Conservation (phyloP, 768 basidiomycete species). For the Galerina marginata region DNA sequence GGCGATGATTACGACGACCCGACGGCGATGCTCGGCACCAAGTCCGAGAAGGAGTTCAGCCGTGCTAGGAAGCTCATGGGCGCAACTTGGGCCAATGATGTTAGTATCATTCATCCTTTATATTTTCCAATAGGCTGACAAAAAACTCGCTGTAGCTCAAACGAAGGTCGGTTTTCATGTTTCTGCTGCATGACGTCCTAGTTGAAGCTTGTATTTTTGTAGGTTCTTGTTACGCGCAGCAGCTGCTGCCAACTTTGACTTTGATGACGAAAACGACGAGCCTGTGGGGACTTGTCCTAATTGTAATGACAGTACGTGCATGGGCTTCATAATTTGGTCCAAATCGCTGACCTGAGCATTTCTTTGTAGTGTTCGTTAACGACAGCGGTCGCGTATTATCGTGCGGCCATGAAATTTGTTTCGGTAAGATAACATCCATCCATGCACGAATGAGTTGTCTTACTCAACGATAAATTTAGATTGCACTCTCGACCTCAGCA, state of each 20-base stretch:
- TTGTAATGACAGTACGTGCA: slow-evolving; percentile 63
- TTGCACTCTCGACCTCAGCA: slow-evolving; percentile 59
- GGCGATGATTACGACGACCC: slow-evolving; percentile 54
- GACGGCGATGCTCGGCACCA: slow-evolving; percentile 49
- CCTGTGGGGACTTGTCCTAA: slow-evolving; percentile 59
- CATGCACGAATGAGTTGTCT: not conserved
- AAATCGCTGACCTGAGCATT: not conserved
- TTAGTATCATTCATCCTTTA: slow-evolving; percentile 21
- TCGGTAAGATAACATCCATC: slow-evolving; percentile 38
- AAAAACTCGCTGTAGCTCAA: slow-evolving; percentile 34
- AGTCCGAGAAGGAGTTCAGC: slow-evolving; percentile 58
- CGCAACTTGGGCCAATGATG: slow-evolving; percentile 44
- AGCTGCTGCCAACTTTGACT: slow-evolving; percentile 46
- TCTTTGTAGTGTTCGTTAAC: slow-evolving; percentile 46
- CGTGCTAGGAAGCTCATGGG: slow-evolving; percentile 59
- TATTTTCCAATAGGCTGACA: not conserved
- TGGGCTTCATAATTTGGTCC: not conserved
- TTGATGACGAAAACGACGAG: slow-evolving; percentile 52
- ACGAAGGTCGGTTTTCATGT: slow-evolving; percentile 29
- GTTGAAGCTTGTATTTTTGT: not conserved
- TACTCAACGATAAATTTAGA: slow-evolving; percentile 36
- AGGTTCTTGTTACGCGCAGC: slow-evolving; percentile 53
- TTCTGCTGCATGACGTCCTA: not conserved
- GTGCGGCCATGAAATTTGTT: slow-evolving; percentile 74
- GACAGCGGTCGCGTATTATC: slow-evolving; percentile 63